Evolutionary conservation across 2,329 filamentous ascomycete species (phyloP).

Genomic region (Allantophomopsis cytisporea): DNA sequence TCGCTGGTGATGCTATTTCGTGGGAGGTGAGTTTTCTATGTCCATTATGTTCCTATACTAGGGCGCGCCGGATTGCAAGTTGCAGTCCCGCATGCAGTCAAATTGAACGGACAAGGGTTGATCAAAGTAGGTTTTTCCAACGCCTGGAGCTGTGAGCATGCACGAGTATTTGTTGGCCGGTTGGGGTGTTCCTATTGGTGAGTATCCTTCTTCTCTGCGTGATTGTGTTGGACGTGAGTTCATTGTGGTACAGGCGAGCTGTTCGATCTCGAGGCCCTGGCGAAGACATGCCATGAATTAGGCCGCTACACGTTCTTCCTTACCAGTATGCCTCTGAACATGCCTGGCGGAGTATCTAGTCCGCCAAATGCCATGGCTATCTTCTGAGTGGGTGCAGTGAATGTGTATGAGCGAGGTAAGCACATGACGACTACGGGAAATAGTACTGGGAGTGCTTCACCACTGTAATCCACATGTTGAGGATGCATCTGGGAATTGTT

Average conservation of each 20-base stretch:
- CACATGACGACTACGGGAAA: too few relatives aligned
- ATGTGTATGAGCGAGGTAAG: too few relatives aligned
- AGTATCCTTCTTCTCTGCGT: background rate
- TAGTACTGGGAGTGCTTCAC: too few relatives aligned
- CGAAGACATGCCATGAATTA: constrained; percentile 18
- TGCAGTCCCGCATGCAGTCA: too few relatives aligned
- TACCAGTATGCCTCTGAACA: constrained; percentile 30
- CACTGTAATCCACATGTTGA: too few relatives aligned
- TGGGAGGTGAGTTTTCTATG: constrained; percentile 18
- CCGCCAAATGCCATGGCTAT: constrained; percentile 30
- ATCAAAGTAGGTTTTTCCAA: constrained; percentile 15
- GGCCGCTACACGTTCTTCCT: constrained; percentile 35
- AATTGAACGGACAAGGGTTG: constrained; percentile 1
- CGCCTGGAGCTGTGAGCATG: constrained; percentile 22
- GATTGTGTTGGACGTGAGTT: background rate
- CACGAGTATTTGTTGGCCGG: constrained; percentile 33
- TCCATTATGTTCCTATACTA: background rate
- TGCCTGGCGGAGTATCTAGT: constrained; percentile 29
- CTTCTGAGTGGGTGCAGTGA: constrained; percentile 21
- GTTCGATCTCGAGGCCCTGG: constrained; percentile 20
- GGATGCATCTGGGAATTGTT: too few relatives aligned
- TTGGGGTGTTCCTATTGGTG: constrained; percentile 28
- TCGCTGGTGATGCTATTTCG: constrained; percentile 23
- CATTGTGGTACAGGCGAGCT: constrained; percentile 16
- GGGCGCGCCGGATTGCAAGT: too few relatives aligned